Evolutionary conservation across 2,329 filamentous ascomycete species (phyloP).

Genomic region (Magnaporthales sp.): DNA sequence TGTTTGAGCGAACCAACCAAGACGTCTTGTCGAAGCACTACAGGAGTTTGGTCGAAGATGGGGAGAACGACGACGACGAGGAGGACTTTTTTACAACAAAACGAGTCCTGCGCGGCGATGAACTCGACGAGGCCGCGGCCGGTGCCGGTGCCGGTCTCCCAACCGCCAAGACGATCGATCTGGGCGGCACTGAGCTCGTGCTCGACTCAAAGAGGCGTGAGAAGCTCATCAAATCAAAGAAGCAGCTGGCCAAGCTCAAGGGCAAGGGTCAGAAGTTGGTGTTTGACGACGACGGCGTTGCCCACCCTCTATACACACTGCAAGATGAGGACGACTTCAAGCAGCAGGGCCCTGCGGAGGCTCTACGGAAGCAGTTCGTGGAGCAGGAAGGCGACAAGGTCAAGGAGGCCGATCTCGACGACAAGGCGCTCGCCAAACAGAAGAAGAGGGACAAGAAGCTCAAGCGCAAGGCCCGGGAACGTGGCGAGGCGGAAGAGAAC

Average conservation of each 20-base stretch:
- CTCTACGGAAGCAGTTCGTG: constrained; percentile 70
- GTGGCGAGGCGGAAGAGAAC: constrained; percentile 20
- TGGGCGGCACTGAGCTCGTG: constrained; percentile 60
- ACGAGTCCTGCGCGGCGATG: constrained; percentile 68
- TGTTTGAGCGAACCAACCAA: constrained; percentile 96
- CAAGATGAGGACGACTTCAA: constrained; percentile 77
- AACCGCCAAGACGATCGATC: constrained; percentile 51
- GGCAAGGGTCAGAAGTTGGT: constrained; percentile 77
- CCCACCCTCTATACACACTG: constrained; percentile 81
- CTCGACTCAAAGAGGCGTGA: constrained; percentile 93
- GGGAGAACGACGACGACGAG: constrained; percentile 46
- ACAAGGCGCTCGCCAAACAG: constrained; percentile 73
- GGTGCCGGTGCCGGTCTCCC: constrained; percentile 28
- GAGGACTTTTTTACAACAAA: constrained; percentile 87
- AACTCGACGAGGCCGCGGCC: constrained; percentile 44
- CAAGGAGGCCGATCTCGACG: constrained; percentile 64
- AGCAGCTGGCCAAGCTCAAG: constrained; percentile 85
- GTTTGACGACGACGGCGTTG: constrained; percentile 85
- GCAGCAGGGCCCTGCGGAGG: constrained; percentile 64
- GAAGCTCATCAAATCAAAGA: constrained; percentile 92
- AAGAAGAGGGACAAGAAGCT: constrained; percentile 70
- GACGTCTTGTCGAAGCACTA: constrained; percentile 94
- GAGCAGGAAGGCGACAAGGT: constrained; percentile 66
- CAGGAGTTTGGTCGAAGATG: constrained; percentile 62
- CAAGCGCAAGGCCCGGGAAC: constrained; percentile 60